Evolutionary conservation across 768 basidiomycete species (phyloP).

Genomic region (Auricularia sp.): DNA sequence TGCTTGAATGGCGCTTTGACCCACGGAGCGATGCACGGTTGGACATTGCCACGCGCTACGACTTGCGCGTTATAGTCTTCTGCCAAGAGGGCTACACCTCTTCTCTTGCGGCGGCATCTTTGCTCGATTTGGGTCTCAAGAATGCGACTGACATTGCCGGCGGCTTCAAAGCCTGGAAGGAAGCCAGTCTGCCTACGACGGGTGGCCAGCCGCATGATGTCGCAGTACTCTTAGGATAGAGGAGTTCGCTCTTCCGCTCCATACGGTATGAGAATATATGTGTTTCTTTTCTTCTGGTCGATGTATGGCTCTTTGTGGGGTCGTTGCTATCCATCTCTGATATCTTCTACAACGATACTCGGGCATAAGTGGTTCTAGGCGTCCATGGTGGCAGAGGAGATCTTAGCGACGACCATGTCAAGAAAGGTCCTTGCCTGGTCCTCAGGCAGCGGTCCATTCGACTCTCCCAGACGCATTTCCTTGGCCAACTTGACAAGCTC

Average conservation of each 20-base stretch:
- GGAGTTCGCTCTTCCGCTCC: no score
- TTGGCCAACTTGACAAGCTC: not conserved
- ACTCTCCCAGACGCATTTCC: not conserved
- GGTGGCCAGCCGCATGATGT: not conserved
- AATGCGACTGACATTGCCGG: conserved; percentile 74
- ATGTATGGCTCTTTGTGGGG: no score
- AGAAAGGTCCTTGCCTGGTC: not conserved
- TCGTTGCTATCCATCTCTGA: no score
- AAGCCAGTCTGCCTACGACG: conserved; percentile 46
- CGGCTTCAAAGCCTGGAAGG: conserved; percentile 64
- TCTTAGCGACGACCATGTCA: not conserved
- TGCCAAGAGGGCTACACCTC: conserved; percentile 67
- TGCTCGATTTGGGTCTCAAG: conserved; percentile 60
- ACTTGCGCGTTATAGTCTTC: conserved; percentile 63
- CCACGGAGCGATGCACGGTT: conserved; percentile 51
- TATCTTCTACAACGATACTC: no score
- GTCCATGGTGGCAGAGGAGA: no score
- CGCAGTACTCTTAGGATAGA: no score
- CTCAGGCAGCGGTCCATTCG: not conserved
- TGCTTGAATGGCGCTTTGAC: conserved; percentile 74
- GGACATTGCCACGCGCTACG: conserved; percentile 63
- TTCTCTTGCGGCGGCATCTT: conserved; percentile 58
- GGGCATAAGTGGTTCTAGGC: no score
- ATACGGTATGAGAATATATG: no score
- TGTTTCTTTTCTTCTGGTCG: no score